Evolutionary conservation across 768 basidiomycete species (phyloP).

Genomic region (Hypholoma sublateritium): DNA sequence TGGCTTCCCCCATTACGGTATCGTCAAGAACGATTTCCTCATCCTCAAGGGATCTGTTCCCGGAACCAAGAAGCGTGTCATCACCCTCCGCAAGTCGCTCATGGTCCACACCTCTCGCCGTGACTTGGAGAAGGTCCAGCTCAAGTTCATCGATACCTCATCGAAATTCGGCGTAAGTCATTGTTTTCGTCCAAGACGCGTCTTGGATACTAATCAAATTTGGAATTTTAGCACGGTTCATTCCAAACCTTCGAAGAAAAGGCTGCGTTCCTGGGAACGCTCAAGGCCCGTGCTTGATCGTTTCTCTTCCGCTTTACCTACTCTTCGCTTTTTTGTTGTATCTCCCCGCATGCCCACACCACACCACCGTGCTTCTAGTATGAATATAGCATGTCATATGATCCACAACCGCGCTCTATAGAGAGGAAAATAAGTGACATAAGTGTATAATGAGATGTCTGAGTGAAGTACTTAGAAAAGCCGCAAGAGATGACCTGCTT

Average conservation of each 20-base stretch:
- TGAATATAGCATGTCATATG: constrained; percentile 19
- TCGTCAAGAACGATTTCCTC: constrained; percentile 98
- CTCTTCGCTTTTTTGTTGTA: constrained; percentile 36
- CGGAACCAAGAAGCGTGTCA: constrained; percentile 96
- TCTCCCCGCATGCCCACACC: constrained; percentile 38
- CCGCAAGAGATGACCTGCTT: too few relatives aligned
- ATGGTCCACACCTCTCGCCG: constrained; percentile 94
- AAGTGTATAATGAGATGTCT: neutral
- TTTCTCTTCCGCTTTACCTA: constrained; percentile 32
- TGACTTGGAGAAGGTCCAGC: constrained; percentile 96
- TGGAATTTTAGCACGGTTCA: constrained; percentile 69
- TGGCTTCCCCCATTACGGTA: constrained; percentile 99
- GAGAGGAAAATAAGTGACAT: neutral
- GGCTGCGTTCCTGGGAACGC: constrained; percentile 88
- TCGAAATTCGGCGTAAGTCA: constrained; percentile 91
- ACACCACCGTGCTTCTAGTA: constrained; percentile 15
- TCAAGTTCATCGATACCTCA: constrained; percentile 99
- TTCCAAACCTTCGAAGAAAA: constrained; percentile 99
- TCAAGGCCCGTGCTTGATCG: constrained; percentile 77
- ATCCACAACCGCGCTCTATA: constrained; percentile 8
- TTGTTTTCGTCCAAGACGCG: neutral
- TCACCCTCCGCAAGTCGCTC: constrained; percentile 96
- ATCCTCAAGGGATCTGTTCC: constrained; percentile 95
- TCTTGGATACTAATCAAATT: neutral
- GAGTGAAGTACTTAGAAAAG: neutral